A percentile compares a stretch with the other conserved stretches of the same genome.
These are phyloP conservation scores for Xylaria hypoxylon DNA, from an alignment of 2,329 filamentous ascomycete genomes.

Conservation along the genomic window DNA sequence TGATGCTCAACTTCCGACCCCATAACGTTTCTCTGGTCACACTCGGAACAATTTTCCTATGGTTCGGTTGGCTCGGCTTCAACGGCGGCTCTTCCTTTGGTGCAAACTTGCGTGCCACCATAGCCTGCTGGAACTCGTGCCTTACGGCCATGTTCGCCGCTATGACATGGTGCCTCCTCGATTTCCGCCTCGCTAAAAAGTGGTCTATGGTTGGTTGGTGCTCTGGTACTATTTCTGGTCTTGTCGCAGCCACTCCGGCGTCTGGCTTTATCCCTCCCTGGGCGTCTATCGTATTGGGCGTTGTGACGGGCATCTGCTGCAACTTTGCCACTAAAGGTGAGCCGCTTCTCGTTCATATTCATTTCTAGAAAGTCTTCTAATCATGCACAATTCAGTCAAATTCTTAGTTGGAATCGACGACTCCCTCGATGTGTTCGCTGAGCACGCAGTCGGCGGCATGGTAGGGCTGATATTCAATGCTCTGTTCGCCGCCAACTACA, in stretches of 20 bases:
- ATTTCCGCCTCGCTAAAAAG: conserved; percentile 93
- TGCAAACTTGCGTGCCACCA: conserved; percentile 90
- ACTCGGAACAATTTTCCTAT: conserved; percentile 92
- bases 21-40: conserved; percentile 99
- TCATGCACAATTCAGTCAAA: conserved; percentile 58
- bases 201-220: conserved; percentile 87
- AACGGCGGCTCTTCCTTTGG: conserved; percentile 96
- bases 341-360: conserved; percentile 25
- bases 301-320: conserved; percentile 73
- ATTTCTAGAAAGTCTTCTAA: conserved; percentile 3
- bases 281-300: conserved; percentile 74
- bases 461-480: conserved; percentile 79
- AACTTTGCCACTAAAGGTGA: conserved; percentile 74
- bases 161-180: conserved; percentile 93
- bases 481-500: conserved; percentile 75
- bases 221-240: conserved; percentile 76
- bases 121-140: conserved; percentile 99
- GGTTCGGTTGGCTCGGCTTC: conserved; percentile 99
- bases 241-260: conserved; percentile 76
- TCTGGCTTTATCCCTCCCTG: conserved; percentile 76
- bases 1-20: conserved; percentile 99
- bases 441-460: conserved; percentile 77
- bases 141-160: conserved; percentile 91
- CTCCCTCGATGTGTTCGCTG: conserved; percentile 77
- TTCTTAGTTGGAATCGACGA: conserved; percentile 74